Evolutionary conservation across 1,284 basidiomycete species (phyloP).

Genomic region (Heterobasidion occidentale): DNA sequence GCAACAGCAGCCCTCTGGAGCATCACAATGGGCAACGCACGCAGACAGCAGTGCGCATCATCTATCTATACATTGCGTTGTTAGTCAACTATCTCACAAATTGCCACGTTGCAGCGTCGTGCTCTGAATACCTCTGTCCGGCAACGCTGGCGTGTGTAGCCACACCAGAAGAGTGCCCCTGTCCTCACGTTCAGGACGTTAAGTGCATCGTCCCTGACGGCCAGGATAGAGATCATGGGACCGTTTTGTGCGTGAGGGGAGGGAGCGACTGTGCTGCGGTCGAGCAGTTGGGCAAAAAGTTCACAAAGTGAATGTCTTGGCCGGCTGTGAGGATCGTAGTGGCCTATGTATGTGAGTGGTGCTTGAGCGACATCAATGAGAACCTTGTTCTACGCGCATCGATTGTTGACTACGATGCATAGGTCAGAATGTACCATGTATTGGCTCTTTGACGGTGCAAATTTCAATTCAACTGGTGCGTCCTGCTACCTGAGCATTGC

Average conservation of each 20-base stretch:
- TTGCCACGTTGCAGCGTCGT: slow-evolving; percentile 6
- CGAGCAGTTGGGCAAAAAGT: slow-evolving; percentile 23
- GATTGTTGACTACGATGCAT: too few species aligned
- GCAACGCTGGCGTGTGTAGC: slow-evolving; percentile 30
- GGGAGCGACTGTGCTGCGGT: slow-evolving; percentile 26
- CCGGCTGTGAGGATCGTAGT: background rate
- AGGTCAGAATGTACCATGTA: too few species aligned
- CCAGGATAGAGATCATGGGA: slow-evolving; percentile 24
- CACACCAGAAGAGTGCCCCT: slow-evolving; percentile 32
- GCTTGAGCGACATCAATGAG: too few species aligned
- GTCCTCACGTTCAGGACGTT: slow-evolving; percentile 33
- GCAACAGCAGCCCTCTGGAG: slow-evolving; percentile 36
- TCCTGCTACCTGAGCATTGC: too few species aligned
- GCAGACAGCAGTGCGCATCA: slow-evolving; percentile 31
- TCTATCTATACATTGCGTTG: background rate
- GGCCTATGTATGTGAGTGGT: background rate
- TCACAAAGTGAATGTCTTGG: slow-evolving; percentile 13
- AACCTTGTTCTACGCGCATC: too few species aligned
- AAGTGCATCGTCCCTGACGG: slow-evolving; percentile 33
- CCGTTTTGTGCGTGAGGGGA: slow-evolving; percentile 32
- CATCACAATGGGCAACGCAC: slow-evolving; percentile 54
- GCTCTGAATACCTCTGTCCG: slow-evolving; percentile 13
- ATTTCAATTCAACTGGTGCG: too few species aligned
- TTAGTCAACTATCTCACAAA: too few species aligned
- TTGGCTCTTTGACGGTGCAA: too few species aligned